phyloP scores from a whole-genome alignment of 2,329 filamentous ascomycete species.

The Neonectria coccinea region DNA sequence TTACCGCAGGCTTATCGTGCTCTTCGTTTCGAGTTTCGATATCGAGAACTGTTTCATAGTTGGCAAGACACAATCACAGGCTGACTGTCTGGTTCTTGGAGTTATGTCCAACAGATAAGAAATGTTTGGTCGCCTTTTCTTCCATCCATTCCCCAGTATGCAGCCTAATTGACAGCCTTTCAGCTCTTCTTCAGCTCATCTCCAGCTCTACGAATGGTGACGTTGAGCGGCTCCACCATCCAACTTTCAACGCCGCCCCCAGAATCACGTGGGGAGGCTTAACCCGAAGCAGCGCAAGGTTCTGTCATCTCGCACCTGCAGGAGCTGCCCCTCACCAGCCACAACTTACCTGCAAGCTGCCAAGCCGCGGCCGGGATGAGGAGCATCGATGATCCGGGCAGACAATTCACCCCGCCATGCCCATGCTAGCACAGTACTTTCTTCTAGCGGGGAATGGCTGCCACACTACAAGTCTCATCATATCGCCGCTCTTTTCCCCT shows the following conservation, averaged over 20 bases:
- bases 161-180: not conserved
- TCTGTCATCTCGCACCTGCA: not conserved
- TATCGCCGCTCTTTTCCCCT: conserved; percentile 14
- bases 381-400: conserved; percentile 50
- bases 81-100: not conserved
- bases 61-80: not conserved
- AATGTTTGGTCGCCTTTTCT: not conserved
- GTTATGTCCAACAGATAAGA: not conserved
- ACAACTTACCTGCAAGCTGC: not conserved
- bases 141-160: not conserved
- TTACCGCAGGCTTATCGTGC: not conserved
- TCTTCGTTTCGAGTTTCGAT: not conserved
- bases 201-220: conserved; percentile 6
- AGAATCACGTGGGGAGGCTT: conserved; percentile 7
- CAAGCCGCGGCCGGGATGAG: conserved; percentile 26
- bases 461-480: conserved; percentile 2
- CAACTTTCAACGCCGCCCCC: conserved; percentile 4
- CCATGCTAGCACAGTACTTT: conserved; percentile 37
- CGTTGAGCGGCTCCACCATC: conserved; percentile 6
- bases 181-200: not conserved
- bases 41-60: too few species aligned
- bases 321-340: conserved; percentile 21
- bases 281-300: not conserved
- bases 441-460: conserved; percentile 6
- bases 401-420: conserved; percentile 41